phyloP scores from a whole-genome alignment of 1,139 yeast genomes.

The Candida mesenterica region DNA sequence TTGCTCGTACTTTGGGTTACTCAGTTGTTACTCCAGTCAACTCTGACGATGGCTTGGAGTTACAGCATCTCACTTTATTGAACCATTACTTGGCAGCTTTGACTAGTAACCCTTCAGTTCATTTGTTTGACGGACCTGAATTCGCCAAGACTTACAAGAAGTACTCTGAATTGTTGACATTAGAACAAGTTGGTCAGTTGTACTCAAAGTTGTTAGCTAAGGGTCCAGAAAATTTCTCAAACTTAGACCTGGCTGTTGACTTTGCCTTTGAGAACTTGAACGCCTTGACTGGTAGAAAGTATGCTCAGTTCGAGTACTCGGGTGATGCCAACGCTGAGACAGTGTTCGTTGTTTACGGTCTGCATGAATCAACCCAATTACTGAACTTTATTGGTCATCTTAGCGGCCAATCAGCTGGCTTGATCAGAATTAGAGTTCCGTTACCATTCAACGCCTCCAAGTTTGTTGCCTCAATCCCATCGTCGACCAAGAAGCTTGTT shows the following conservation, averaged over 20 bases:
- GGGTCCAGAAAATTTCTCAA: constrained; percentile 20
- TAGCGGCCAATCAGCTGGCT: constrained; percentile 48
- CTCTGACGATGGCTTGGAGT: constrained; percentile 49
- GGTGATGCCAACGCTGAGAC: constrained; percentile 64
- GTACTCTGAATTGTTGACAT: constrained; percentile 45
- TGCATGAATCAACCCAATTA: constrained; percentile 61
- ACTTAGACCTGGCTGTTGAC: constrained; percentile 38
- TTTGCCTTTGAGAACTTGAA: constrained; percentile 53
- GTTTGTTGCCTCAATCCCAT: constrained; percentile 60
- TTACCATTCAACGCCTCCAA: constrained; percentile 67
- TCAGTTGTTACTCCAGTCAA: constrained; percentile 73
- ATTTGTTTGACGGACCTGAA: constrained; percentile 78
- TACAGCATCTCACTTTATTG: constrained; percentile 66
- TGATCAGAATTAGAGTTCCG: constrained; percentile 73
- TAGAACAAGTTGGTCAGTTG: constrained; percentile 42
- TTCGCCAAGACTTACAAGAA: constrained; percentile 58
- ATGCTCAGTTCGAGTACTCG: constrained; percentile 67
- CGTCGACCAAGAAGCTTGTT: constrained; percentile 56
- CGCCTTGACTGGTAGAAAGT: constrained; percentile 54
- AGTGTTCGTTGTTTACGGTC: constrained; percentile 77
- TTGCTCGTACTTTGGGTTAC: constrained; percentile 63
- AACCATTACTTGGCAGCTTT: constrained; percentile 59
- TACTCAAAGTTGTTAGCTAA: constrained; percentile 36
- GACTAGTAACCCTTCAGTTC: constrained; percentile 58
- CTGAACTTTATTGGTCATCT: constrained; percentile 41